phyloP scores from a whole-genome alignment of 805 yeast genomes.

The Sungouiella blattae region DNA sequence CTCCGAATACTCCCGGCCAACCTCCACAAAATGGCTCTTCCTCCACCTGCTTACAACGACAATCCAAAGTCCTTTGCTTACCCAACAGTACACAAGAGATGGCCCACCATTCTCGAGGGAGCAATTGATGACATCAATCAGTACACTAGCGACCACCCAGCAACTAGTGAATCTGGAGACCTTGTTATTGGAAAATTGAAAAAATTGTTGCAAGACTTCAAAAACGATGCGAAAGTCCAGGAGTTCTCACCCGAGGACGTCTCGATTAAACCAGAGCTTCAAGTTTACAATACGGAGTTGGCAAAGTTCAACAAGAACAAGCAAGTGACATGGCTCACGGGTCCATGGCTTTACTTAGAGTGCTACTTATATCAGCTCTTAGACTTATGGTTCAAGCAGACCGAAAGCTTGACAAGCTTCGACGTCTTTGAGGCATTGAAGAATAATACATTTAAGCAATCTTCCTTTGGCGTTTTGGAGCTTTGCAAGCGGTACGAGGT shows the following conservation, averaged over 20 bases:
- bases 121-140: constrained; percentile 59
- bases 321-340: constrained; percentile 65
- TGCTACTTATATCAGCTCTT: constrained; percentile 75
- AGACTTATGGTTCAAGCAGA: constrained; percentile 45
- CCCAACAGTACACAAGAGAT: constrained; percentile 72
- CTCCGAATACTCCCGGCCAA: too few relatives aligned
- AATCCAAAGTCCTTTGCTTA: constrained; percentile 80
- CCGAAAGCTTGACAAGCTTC: constrained; percentile 29
- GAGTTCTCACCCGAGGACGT: constrained; percentile 31
- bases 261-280: constrained; percentile 44
- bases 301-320: constrained; percentile 21
- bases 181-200: constrained; percentile 41
- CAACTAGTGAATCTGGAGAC: constrained; percentile 45
- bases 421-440: constrained; percentile 76
- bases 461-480: constrained; percentile 75
- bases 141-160: constrained; percentile 6
- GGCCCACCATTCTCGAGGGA: constrained; percentile 80
- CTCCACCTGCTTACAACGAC: constrained; percentile 55
- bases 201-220: constrained; percentile 42
- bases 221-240: constrained; percentile 29
- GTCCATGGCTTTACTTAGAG: constrained; percentile 90
- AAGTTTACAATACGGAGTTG: constrained; percentile 58
- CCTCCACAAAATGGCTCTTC: too few relatives aligned
- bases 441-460: constrained; percentile 68
- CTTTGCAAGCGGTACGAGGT: constrained; percentile 58